Evolutionary conservation across 495 filamentous ascomycete genomes (phyloP).

Genomic region (Geopyxis carbonaria): DNA sequence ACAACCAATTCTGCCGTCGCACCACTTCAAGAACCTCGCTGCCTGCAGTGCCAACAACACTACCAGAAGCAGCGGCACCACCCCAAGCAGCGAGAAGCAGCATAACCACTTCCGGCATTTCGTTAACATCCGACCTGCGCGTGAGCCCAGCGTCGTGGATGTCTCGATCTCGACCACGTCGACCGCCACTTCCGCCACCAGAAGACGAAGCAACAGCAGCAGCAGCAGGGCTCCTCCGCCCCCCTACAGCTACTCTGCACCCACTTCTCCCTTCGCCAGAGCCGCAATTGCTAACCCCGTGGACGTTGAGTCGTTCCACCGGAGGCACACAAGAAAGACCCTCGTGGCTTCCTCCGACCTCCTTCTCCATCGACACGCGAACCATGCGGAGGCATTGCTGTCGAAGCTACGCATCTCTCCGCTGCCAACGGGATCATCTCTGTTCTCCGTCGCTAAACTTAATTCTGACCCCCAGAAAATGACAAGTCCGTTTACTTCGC

Average conservation of each 20-base stretch:
- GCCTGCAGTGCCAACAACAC: too few relatives aligned
- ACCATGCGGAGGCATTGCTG: constrained; percentile 22
- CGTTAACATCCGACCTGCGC: too few relatives aligned
- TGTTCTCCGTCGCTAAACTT: constrained; percentile 18
- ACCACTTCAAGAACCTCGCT: too few relatives aligned
- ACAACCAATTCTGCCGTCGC: too few relatives aligned
- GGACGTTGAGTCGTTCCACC: constrained; percentile 1
- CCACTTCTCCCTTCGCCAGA: too few relatives aligned
- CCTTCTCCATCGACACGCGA: constrained; percentile 21
- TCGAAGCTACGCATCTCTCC: constrained; percentile 25
- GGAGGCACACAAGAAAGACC: neutral
- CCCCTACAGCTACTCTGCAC: too few relatives aligned
- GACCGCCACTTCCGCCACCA: constrained; percentile 1
- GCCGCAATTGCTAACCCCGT: too few relatives aligned
- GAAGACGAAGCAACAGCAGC: neutral
- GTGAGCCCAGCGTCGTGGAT: too few relatives aligned
- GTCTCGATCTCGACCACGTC: constrained; percentile 1
- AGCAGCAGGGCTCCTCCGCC: too few relatives aligned
- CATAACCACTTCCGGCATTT: too few relatives aligned
- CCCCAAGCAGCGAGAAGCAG: too few relatives aligned
- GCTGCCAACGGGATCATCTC: constrained; percentile 13
- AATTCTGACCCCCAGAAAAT: constrained; percentile 3
- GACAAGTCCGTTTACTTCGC: constrained; percentile 23
- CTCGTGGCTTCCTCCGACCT: constrained; percentile 21
- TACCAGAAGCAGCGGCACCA: too few relatives aligned